Evolutionary conservation across 2,329 filamentous ascomycete genomes (phyloP).

Genomic region (Kalaharituber pfeilii): DNA sequence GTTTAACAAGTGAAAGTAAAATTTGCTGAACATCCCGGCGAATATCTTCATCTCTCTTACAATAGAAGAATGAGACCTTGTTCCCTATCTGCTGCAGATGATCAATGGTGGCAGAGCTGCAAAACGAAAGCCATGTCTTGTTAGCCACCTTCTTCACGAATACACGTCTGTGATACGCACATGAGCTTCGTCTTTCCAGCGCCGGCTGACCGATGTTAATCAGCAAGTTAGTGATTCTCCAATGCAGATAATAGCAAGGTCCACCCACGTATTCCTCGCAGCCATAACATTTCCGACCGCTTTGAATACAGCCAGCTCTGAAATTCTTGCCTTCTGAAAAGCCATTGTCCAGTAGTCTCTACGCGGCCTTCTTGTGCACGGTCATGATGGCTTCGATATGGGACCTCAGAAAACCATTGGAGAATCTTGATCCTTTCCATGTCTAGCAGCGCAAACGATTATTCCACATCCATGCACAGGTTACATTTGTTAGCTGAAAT

Average conservation of each 20-base stretch:
- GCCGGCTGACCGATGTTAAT: constrained; percentile 14
- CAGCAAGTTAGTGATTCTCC: constrained; percentile 20
- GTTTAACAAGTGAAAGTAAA: constrained; percentile 22
- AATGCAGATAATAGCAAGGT: constrained; percentile 19
- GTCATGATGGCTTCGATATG: constrained; percentile 17
- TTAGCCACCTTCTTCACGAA: background rate
- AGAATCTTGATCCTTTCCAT: constrained; percentile 17
- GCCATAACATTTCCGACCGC: constrained; percentile 19
- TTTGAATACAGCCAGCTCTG: constrained; percentile 15
- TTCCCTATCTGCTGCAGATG: background rate
- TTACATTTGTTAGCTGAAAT: background rate
- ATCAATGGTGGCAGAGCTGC: background rate
- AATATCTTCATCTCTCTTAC: constrained; percentile 22
- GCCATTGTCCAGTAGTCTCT: constrained; percentile 17
- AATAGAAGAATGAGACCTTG: constrained; percentile 24
- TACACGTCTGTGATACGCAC: constrained; percentile 18
- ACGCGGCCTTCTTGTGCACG: constrained; percentile 11
- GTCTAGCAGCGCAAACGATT: constrained; percentile 2
- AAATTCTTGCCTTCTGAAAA: constrained; percentile 14
- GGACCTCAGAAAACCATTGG: constrained; percentile 21
- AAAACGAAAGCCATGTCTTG: background rate
- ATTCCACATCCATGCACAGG: no score
- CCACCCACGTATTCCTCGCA: constrained; percentile 19
- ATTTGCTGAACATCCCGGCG: constrained; percentile 23
- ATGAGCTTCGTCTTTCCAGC: constrained; percentile 24